Evolutionary conservation across 495 filamentous ascomycete genomes (phyloP).

Genomic region (Cairneyella variabilis): DNA sequence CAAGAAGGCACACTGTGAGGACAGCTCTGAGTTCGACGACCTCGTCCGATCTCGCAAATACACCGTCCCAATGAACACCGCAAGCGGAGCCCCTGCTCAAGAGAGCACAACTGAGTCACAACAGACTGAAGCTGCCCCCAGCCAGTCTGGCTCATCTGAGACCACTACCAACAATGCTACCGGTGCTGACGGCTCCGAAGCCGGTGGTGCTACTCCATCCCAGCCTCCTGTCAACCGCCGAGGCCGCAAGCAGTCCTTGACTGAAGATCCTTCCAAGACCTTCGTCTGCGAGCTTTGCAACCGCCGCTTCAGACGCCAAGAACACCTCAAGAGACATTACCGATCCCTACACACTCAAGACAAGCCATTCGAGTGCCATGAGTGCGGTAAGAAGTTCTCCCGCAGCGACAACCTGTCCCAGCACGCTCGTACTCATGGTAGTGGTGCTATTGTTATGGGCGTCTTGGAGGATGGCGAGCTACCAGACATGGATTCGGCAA

Average conservation of each 20-base stretch:
- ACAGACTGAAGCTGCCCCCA: slow-evolving; percentile 29
- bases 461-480: slow-evolving; percentile 67
- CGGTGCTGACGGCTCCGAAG: slow-evolving; percentile 26
- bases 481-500: slow-evolving; percentile 39
- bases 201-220: slow-evolving; percentile 26
- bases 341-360: slow-evolving; percentile 96
- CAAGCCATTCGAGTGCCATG: slow-evolving; percentile 95
- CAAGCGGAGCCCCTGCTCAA: slow-evolving; percentile 34
- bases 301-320: slow-evolving; percentile 95
- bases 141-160: slow-evolving; percentile 32
- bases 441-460: slow-evolving; percentile 84
- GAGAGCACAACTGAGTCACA: slow-evolving; percentile 34
- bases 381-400: slow-evolving; percentile 99
- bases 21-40: slow-evolving; percentile 36
- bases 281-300: slow-evolving; percentile 96
- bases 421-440: slow-evolving; percentile 91
- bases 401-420: slow-evolving; percentile 96
- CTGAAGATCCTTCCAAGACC: slow-evolving; percentile 97
- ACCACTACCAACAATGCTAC: slow-evolving; percentile 34
- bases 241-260: slow-evolving; percentile 96
- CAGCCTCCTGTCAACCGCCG: slow-evolving; percentile 77
- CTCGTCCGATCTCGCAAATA: slow-evolving; percentile 33
- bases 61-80: slow-evolving; percentile 41
- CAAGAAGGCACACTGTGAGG: slow-evolving; percentile 33
- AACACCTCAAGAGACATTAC: slow-evolving; percentile 98